Conservation (phyloP, 805 yeast genomes). For the Zygosaccharomyces bisporus region DNA sequence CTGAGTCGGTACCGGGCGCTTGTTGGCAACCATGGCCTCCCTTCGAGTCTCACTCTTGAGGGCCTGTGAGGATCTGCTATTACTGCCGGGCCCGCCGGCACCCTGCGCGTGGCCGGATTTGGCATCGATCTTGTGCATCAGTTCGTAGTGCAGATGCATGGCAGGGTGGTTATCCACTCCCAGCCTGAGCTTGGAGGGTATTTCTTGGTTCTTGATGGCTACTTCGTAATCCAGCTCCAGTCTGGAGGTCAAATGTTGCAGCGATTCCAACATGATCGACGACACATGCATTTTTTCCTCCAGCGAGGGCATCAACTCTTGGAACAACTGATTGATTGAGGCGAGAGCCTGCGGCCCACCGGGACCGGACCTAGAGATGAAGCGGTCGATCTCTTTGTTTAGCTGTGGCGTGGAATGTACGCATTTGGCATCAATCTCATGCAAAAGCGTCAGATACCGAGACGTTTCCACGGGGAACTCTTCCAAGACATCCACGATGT, state of each 20-base stretch:
- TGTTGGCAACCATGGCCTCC: constrained; percentile 87
- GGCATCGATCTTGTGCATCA: constrained; percentile 34
- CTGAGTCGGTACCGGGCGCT: constrained; percentile 25
- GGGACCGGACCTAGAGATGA: constrained; percentile 13
- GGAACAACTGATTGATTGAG: constrained; percentile 41
- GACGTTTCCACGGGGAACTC: constrained; percentile 83
- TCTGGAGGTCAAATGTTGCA: constrained; percentile 63
- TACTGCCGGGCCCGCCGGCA: constrained; percentile 10
- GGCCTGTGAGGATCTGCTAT: constrained; percentile 56
- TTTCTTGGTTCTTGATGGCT: constrained; percentile 64
- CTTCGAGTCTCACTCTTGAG: constrained; percentile 81
- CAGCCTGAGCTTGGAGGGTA: constrained; percentile 71
- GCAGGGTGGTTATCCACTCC: constrained; percentile 91
- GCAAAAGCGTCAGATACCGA: constrained; percentile 78
- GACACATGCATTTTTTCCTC: constrained; percentile 98
- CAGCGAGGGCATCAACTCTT: constrained; percentile 81
- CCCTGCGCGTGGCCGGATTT: constrained; percentile 16
- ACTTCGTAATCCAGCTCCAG: constrained; percentile 77
- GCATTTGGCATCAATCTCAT: constrained; percentile 94
- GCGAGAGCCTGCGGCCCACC: constrained; percentile 29
- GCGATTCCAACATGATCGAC: constrained; percentile 77
- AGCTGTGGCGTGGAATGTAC: constrained; percentile 68
- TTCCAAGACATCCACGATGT: constrained; percentile 83
- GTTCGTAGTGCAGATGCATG: constrained; percentile 44
- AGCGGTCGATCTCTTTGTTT: constrained; percentile 37